phyloP scores from a whole-genome alignment of 768 basidiomycete species.

The Imleria badia region DNA sequence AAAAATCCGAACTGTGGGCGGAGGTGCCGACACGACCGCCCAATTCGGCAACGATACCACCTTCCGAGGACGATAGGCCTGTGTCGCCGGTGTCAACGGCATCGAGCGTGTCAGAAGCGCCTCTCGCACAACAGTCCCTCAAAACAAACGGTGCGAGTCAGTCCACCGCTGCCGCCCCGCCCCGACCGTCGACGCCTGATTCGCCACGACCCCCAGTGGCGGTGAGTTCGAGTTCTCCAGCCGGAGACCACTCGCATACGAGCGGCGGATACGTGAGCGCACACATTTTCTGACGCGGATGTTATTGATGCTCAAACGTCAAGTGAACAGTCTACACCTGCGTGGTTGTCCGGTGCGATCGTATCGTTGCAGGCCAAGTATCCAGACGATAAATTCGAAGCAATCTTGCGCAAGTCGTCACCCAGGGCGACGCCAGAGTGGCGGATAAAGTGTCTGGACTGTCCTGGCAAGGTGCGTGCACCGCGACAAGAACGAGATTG shows the following conservation, averaged over 20 bases:
- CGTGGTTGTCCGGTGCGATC: slow-evolving; percentile 72
- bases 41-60: slow-evolving; percentile 25
- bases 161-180: slow-evolving; percentile 16
- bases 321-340: slow-evolving; percentile 48
- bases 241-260: slow-evolving; percentile 11
- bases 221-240: slow-evolving; percentile 20
- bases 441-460: slow-evolving; percentile 89
- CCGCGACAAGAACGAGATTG: neutral
- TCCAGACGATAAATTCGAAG: slow-evolving; percentile 80
- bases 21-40: slow-evolving; percentile 37
- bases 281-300: slow-evolving; percentile 21
- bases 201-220: slow-evolving; percentile 19
- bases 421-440: slow-evolving; percentile 70
- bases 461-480: slow-evolving; percentile 79
- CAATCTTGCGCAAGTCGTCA: slow-evolving; percentile 60
- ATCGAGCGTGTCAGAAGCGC: slow-evolving; percentile 73
- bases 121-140: slow-evolving; percentile 60
- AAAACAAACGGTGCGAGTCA: slow-evolving; percentile 55
- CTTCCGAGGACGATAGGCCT: slow-evolving; percentile 51
- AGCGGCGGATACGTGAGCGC: slow-evolving; percentile 29
- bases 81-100: slow-evolving; percentile 70
- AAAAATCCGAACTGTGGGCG: slow-evolving; percentile 37
- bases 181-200: slow-evolving; percentile 24
- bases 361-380: slow-evolving; percentile 68
- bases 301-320: slow-evolving; percentile 32